These are phyloP conservation scores for Aspergillus felis DNA, from an alignment of 2,329 filamentous ascomycete species.

Conservation along the genomic window DNA sequence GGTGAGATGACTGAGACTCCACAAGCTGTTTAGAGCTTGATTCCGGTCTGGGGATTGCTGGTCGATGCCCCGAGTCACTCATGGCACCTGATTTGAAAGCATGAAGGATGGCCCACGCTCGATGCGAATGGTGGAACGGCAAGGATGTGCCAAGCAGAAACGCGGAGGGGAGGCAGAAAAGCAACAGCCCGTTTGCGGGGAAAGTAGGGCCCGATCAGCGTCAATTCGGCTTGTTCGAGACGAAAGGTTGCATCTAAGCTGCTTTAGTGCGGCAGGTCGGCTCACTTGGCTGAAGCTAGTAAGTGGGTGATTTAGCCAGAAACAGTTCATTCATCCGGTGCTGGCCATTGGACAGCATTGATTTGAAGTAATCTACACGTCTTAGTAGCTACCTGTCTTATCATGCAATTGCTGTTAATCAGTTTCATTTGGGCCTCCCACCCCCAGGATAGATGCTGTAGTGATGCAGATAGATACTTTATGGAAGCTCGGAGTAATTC, in stretches of 20 bases:
- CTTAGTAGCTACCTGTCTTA: background rate
- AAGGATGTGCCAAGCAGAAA: background rate
- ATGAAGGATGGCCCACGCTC: background rate
- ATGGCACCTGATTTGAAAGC: background rate
- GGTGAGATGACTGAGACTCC: background rate
- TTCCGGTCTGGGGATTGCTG: background rate
- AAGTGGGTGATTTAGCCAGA: background rate
- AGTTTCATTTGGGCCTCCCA: background rate
- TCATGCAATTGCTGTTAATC: background rate
- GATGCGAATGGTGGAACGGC: slow-evolving; percentile 1
- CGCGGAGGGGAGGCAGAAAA: background rate
- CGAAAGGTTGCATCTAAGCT: background rate
- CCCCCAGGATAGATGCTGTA: background rate
- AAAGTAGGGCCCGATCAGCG: slow-evolving; percentile 1
- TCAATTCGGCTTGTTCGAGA: background rate
- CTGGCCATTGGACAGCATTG: background rate
- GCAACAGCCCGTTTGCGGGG: slow-evolving; percentile 1
- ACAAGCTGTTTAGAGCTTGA: background rate
- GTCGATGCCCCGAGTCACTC: background rate
- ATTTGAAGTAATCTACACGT: background rate
- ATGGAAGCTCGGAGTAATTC: background rate
- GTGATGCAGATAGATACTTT: background rate
- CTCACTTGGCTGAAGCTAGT: background rate
- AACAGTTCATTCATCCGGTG: background rate
- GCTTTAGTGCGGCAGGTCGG: background rate